These are phyloP conservation scores for Coniosporium apollinis DNA, from an alignment of 495 filamentous ascomycete species.

Conservation along the genomic window DNA sequence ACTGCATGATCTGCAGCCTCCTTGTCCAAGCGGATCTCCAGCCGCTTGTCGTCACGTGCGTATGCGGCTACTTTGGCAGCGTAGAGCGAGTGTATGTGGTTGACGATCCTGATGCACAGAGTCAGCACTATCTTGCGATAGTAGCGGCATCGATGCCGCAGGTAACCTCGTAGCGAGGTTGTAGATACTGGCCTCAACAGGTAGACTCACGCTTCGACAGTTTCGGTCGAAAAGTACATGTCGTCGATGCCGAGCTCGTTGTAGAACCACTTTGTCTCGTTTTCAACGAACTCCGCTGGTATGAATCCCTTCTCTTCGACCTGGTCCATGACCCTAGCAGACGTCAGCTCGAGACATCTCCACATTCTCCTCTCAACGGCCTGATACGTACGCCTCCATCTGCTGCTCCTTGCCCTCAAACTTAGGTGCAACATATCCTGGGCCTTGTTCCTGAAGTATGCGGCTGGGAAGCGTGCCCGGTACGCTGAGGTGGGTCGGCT, in stretches of 20 bases:
- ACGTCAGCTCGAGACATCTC: too few species aligned
- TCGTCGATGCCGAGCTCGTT: slow-evolving; percentile 94
- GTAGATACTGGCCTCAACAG: too few species aligned
- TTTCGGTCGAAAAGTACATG: slow-evolving; percentile 94
- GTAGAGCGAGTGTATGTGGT: slow-evolving; percentile 87
- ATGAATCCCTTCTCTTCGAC: slow-evolving; percentile 73
- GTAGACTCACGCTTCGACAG: slow-evolving; percentile 45
- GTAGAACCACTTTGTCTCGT: slow-evolving; percentile 92
- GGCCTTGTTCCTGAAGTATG: slow-evolving; percentile 73
- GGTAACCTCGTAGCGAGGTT: too few species aligned
- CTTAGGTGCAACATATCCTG: slow-evolving; percentile 86
- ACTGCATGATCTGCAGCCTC: slow-evolving; percentile 90
- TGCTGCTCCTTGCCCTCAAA: slow-evolving; percentile 91
- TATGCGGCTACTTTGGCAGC: slow-evolving; percentile 94
- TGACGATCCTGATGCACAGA: slow-evolving; percentile 42
- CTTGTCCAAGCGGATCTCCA: slow-evolving; percentile 91
- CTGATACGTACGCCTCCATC: slow-evolving; percentile 44
- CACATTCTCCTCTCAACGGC: too few species aligned
- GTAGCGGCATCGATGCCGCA: too few species aligned
- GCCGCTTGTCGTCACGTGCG: slow-evolving; percentile 77
- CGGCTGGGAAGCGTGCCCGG: slow-evolving; percentile 40
- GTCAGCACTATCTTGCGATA: too few species aligned
- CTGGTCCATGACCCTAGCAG: slow-evolving; percentile 45
- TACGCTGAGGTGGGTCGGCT: slow-evolving; percentile 78
- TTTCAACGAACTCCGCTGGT: slow-evolving; percentile 61